Evolutionary conservation across 805 yeast species (phyloP).

Genomic region (Wickerhamiella brachini): DNA sequence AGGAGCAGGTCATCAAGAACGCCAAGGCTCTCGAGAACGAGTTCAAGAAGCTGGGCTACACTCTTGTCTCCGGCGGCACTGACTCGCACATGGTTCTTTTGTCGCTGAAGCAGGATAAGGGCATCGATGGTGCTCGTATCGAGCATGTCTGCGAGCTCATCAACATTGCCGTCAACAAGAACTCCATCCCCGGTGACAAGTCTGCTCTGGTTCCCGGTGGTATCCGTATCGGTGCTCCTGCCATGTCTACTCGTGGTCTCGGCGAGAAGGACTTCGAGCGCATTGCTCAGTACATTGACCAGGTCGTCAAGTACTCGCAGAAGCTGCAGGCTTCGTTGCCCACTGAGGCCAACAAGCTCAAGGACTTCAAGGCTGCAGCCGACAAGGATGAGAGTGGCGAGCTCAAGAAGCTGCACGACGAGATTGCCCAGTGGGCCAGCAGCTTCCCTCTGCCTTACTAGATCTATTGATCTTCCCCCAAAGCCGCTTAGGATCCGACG

Average conservation of each 20-base stretch:
- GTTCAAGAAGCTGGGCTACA: slow-evolving; percentile 50
- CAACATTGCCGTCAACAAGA: slow-evolving; percentile 91
- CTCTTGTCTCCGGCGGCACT: slow-evolving; percentile 83
- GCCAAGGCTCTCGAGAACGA: slow-evolving; percentile 65
- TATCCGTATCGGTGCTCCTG: slow-evolving; percentile 93
- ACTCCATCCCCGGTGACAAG: slow-evolving; percentile 92
- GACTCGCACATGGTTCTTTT: slow-evolving; percentile 87
- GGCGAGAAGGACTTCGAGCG: slow-evolving; percentile 60
- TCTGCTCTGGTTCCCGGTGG: slow-evolving; percentile 96
- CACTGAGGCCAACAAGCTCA: slow-evolving; percentile 40
- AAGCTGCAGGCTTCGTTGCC: slow-evolving; percentile 52
- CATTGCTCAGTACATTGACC: slow-evolving; percentile 68
- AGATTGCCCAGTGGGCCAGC: slow-evolving; percentile 60
- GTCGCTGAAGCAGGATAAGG: slow-evolving; percentile 58
- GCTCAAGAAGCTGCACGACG: slow-evolving; percentile 46
- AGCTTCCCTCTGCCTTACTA: slow-evolving; percentile 61
- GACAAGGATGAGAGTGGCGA: slow-evolving; percentile 37
- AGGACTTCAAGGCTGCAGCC: slow-evolving; percentile 59
- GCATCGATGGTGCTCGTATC: slow-evolving; percentile 89
- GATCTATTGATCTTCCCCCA: background rate
- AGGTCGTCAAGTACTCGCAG: slow-evolving; percentile 58
- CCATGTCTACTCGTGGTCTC: slow-evolving; percentile 95
- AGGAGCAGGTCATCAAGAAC: slow-evolving; percentile 65
- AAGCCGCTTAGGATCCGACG: background rate
- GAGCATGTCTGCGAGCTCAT: slow-evolving; percentile 80